A percentile compares a stretch with the other conserved stretches of the same genome.
Conservation (phyloP, 257 asterid species). For the Ophiorrhiza pumila region DNA sequence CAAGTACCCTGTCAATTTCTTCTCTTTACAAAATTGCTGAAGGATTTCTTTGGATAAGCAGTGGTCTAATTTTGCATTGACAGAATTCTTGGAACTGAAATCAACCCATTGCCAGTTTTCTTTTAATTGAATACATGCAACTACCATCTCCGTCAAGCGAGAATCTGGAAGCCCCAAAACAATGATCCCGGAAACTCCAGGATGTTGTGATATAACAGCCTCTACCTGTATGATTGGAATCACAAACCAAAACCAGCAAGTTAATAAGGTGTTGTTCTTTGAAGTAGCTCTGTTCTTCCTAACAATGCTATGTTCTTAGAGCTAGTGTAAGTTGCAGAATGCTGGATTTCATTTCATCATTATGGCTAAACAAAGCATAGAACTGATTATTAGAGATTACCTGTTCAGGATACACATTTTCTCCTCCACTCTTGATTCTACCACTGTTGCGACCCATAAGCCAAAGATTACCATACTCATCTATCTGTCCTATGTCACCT, state of each 20-base stretch:
- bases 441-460: conserved; percentile 79
- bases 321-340: not conserved
- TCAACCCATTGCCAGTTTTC: conserved; percentile 73
- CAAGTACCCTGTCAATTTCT: conserved; percentile 61
- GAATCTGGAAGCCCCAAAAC: conserved; percentile 72
- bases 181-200: conserved; percentile 51
- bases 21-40: conserved; percentile 57
- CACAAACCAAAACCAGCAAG: not conserved
- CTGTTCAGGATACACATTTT: conserved; percentile 86
- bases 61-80: conserved; percentile 18
- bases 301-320: not conserved
- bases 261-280: not conserved
- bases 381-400: conserved; percentile 23
- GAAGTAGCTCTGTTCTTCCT: not conserved
- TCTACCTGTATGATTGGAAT: conserved; percentile 56
- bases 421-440: conserved; percentile 91
- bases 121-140: conserved; percentile 56
- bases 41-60: conserved; percentile 53
- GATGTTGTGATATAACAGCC: conserved; percentile 62
- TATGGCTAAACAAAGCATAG: not conserved
- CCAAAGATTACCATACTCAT: conserved; percentile 76
- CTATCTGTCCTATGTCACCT: conserved; percentile 76
- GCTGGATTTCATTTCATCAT: not conserved
- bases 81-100: conserved; percentile 23
- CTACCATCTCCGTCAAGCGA: conserved; percentile 68